Base-by-base conservation (phyloP, 257 asterid species). In the Solanum phureja region DNA sequence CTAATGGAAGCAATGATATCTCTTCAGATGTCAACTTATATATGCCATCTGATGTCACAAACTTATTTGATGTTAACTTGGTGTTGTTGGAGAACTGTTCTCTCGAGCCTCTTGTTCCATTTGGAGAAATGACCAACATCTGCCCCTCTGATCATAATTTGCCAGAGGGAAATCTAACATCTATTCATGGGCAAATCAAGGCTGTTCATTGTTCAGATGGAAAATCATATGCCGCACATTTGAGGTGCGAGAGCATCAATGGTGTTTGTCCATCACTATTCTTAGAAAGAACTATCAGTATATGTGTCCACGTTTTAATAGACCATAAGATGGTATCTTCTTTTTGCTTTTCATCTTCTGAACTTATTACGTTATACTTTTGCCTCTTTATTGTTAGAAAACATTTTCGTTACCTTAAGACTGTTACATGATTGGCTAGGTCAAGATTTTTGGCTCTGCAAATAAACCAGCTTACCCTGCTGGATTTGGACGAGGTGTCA, bases 121-220 rank as follows among this genome's bases (percentile, higher is more conserved):
- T 79, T 35, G 84, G 74, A 87, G 92, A 87, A 83, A 89, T 86
- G 89, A 73, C 86, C 46, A 90, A 89, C 79, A 88, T 35, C 46
- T 87, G 75, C 27, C 88, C 72, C 89, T 83, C 91, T 89, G 89
- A 82, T 87, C 75, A 64, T 90, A 91, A 86, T 64, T 91, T 97
- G 90, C 99, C 96, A 46, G 93, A 91, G 87, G 99, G 99, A 34
- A 82, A 92, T 83, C 93, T 97, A 66, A 87, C 89, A 88, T 91
- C 96, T 75, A 90, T 97, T 79, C 90, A 85, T 75, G 99, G 99
- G 72, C 90, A 66, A 62, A 94, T 97, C 76, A 71, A 88, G 89
- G 95, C 92, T 87, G 83, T 94, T 88, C 98, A 97, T 88, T 93
- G 90, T 85, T 90, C 87, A 79, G 86, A 87, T 79, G 88, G 77